Base-by-base conservation (phyloP, 768 basidiomycete species). In the Crepidotus variabilis region DNA sequence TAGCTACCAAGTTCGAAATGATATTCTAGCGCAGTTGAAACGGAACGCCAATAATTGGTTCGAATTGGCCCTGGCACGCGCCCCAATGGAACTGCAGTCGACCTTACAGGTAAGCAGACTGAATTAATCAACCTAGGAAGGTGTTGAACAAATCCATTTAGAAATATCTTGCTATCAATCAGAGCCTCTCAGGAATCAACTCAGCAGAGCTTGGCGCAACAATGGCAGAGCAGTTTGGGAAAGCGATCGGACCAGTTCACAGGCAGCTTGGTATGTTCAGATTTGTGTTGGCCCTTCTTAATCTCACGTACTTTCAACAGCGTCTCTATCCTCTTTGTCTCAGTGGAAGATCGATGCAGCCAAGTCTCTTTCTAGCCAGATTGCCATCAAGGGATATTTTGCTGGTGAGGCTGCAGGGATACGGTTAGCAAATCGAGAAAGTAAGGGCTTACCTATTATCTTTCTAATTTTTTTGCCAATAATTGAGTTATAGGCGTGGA, bases 121-220 rank as follows among this genome's bases (percentile, higher is more conserved):
- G 9, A 10, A 16, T 54, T 56, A 36, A 46, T 36, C 11, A 59
- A 22, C 52, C 52, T 22, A 6, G 16, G 22, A 11, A 24, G n/a
- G 28, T 23, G 47, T 9, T 36, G 52, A 28, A 35, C 9, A 53
- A 32, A 23, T 59, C 54, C 55, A 54, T 28, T 21, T 47, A 97
- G 92, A 91, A 90, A 83, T 98, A 99, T 69, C 81, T 98, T 22
- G 81, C 88, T 48, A 77, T 87, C 23, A 87, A 87, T 61, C 84
- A 87, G 62, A 83, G 87, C 0, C 72, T 83, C 5, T 78, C 86
- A 10, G 78, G 86, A n/a, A 75, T 86, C 2, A 88, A 89, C 51
- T 79, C 86, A 24, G 85, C 92, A 7, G 96, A 98, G 71, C 80
- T 99, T 50, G 96, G 96, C 2, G 91, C 94, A 14, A 91, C 94